These are phyloP conservation scores for Daucus carota DNA, from an alignment of 129 eudicot genomes.

Conservation along the genomic window DH1_v3.0 NC_030387.2:4483501-4484000, in stretches of 20 bases:
- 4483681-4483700: not conserved
- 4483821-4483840: not conserved
- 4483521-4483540: not conserved
- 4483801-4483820: not conserved
- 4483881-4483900: constrained; percentile 2
- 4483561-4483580: constrained; percentile 8
- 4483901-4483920: constrained; percentile 11
- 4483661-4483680: not conserved
- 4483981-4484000: not conserved
- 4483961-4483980: not conserved
- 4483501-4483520: not conserved
- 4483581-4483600: not conserved
- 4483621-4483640: constrained; percentile 16
- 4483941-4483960: constrained; percentile 11
- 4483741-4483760: constrained; percentile 9
- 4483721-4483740: not conserved
- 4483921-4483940: constrained; percentile 6
- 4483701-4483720: not conserved
- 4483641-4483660: not conserved
- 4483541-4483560: not conserved
- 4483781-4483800: constrained; percentile 6
- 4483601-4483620: constrained; percentile 4
- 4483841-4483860: not conserved
- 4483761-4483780: constrained; percentile 4
- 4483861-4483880: not conserved